These are phyloP conservation scores for Fusarium pininemorale DNA, from an alignment of 2,329 filamentous ascomycete genomes.

Conservation along the genomic window DNA sequence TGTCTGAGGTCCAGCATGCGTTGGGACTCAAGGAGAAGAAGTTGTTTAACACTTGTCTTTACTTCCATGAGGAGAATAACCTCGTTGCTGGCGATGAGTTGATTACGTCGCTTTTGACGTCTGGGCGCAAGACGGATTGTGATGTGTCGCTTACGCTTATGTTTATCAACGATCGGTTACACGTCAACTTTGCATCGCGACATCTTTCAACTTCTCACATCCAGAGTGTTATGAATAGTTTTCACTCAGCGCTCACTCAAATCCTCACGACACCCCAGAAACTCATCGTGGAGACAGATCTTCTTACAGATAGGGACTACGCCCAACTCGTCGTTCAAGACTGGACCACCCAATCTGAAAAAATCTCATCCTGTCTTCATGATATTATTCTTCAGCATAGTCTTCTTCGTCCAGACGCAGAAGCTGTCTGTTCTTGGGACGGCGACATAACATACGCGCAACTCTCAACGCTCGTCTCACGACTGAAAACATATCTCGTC, in stretches of 20 bases:
- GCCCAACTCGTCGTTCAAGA: conserved; percentile 64
- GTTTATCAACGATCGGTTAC: conserved; percentile 53
- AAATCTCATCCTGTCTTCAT: conserved; percentile 55
- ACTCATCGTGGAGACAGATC: conserved; percentile 57
- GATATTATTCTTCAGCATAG: conserved; percentile 56
- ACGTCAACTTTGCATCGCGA: conserved; percentile 56
- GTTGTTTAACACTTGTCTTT: conserved; percentile 62
- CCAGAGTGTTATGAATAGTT: conserved; percentile 59
- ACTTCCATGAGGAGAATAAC: conserved; percentile 54
- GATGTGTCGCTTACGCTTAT: conserved; percentile 58
- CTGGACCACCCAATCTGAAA: conserved; percentile 50
- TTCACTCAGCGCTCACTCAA: conserved; percentile 60
- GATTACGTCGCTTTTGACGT: conserved; percentile 26
- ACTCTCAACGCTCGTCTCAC: conserved; percentile 50
- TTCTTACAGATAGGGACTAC: conserved; percentile 65
- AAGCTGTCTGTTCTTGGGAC: conserved; percentile 57
- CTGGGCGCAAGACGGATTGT: conserved; percentile 53
- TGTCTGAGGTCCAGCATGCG: conserved; percentile 58
- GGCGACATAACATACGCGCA: conserved; percentile 55
- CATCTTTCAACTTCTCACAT: conserved; percentile 56
- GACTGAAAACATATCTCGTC: conserved; percentile 57
- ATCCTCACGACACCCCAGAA: conserved; percentile 55
- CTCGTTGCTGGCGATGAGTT: background rate
- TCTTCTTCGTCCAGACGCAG: conserved; percentile 49
- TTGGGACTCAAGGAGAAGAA: conserved; percentile 53